Base-by-base conservation (phyloP, 2,329 filamentous ascomycete species). In the Paracoccidioides lutzii region DNA sequence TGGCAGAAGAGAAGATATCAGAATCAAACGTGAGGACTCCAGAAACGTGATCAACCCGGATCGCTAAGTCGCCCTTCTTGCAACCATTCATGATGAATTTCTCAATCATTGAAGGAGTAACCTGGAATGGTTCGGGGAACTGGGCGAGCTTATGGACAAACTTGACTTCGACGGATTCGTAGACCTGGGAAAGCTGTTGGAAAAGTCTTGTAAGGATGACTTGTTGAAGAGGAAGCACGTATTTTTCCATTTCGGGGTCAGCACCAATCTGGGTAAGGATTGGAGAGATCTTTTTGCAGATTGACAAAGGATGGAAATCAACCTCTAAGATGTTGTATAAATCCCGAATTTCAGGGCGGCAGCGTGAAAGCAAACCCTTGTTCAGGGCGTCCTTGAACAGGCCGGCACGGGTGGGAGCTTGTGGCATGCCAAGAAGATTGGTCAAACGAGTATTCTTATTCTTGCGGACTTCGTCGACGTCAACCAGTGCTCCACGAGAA, bases 21-120 rank as follows among this genome's bases (percentile, higher is more conserved):
- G 89, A 94, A 71, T 98, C 93, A 65, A 98, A 98, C 71, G 90
- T 96, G 58, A 98, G 82, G 52, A 96, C 88, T 58, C 93, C 90
- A 54, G 90, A 91, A 59, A 90, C 90, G 69, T 98, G 93, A 69
- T 97, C 88, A 74, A 97, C 89, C 59, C 93, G 90, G 65, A 98
- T 94, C 54, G 93, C 87, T 48, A 98, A 81, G 66, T 98, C 93
- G 56, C 93, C 93, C 82, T 98, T 98, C 83, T 98, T 98, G 81
- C 95, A 97, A 61, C 93, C 93, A 73, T 98, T 98, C 93, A 98
- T 98, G 79, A 98, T 97, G 79, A 98, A 98, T 77, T 97, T 98
- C 79, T 98, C 93, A 63, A 98, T 94, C 59, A 88, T 95, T 62
- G 85, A 83, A 54, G 87, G 84, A 60, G 82, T 87, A 63, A 97